A percentile compares a stretch with the other conserved stretches of the same genome.
These are phyloP conservation scores for Hypoxylon lenormandii DNA, from an alignment of 495 filamentous ascomycete genomes.

Conservation along the genomic window DNA sequence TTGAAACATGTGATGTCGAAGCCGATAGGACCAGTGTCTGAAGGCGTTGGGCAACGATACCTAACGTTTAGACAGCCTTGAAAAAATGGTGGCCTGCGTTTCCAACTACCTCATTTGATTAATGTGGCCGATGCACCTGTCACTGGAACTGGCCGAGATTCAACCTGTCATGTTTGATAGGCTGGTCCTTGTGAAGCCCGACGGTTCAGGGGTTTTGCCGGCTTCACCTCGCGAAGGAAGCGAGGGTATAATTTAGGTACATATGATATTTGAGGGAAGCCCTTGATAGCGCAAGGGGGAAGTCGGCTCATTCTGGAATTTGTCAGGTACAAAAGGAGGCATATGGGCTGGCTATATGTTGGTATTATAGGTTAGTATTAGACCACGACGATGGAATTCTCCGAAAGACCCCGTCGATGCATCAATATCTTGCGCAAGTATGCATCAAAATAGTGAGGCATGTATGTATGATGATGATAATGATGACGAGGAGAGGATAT, in stretches of 20 bases:
- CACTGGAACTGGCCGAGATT: constrained; percentile 29
- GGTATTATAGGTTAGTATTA: constrained; percentile 1
- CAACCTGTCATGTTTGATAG: constrained; percentile 37
- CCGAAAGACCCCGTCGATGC: constrained; percentile 6
- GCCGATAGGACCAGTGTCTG: constrained; percentile 22
- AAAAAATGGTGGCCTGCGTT: constrained; percentile 15
- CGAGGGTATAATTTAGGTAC: constrained; percentile 21
- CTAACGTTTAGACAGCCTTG: constrained; percentile 21
- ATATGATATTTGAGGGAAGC: constrained; percentile 20
- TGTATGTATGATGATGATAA: constrained; percentile 5
- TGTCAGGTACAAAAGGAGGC: neutral
- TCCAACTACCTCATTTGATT: constrained; percentile 25
- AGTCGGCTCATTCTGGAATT: constrained; percentile 26
- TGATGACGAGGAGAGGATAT: constrained; percentile 3
- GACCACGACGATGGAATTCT: constrained; percentile 18
- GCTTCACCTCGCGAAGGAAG: constrained; percentile 24
- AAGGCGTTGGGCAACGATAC: constrained; percentile 11
- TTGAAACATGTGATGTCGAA: constrained; percentile 43
- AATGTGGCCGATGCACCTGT: constrained; percentile 23
- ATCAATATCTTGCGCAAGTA: constrained; percentile 8
- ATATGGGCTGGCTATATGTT: neutral
- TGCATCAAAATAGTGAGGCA: constrained; percentile 5
- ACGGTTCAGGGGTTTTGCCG: constrained; percentile 21
- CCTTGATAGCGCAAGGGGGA: constrained; percentile 30
- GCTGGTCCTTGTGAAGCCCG: constrained; percentile 27